phyloP scores from a whole-genome alignment of 2,329 filamentous ascomycete genomes.

The Pezicula rhizophila region DNA sequence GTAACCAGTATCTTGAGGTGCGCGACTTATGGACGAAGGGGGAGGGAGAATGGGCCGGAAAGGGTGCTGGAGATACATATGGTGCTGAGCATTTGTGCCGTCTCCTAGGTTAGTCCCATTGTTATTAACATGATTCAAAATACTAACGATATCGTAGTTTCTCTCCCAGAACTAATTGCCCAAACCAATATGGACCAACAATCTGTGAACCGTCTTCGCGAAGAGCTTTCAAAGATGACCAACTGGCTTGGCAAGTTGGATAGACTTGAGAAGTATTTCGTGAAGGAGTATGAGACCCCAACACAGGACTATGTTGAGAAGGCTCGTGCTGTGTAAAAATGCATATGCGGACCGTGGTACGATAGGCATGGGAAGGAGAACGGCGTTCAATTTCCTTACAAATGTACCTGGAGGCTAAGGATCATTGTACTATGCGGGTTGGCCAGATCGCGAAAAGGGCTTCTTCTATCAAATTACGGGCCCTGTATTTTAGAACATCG shows the following conservation, averaged over 20 bases:
- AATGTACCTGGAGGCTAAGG: not conserved
- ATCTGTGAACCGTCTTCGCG: conserved; percentile 78
- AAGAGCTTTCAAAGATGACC: conserved; percentile 82
- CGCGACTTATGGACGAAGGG: conserved; percentile 61
- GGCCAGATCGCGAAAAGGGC: too few relatives aligned
- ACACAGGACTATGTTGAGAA: conserved; percentile 67
- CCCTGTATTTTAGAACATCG: too few relatives aligned
- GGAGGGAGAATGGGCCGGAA: conserved; percentile 60
- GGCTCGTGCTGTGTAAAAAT: conserved; percentile 31
- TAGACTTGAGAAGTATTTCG: conserved; percentile 66
- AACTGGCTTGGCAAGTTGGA: conserved; percentile 72
- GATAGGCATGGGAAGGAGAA: conserved; percentile 14
- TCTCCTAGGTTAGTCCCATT: conserved; percentile 66
- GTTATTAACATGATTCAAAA: conserved; percentile 1
- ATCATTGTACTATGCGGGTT: too few relatives aligned
- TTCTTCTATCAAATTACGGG: too few relatives aligned
- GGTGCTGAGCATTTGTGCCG: conserved; percentile 88
- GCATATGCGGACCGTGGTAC: not conserved
- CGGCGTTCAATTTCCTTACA: conserved; percentile 13
- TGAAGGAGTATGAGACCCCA: conserved; percentile 67
- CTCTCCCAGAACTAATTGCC: conserved; percentile 85
- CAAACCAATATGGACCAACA: conserved; percentile 98
- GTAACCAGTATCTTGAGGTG: conserved; percentile 77
- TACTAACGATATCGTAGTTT: conserved; percentile 48
- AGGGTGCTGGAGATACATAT: conserved; percentile 74